Evolutionary conservation across 139 green algal species (phyloP), one percentile per base, ranked within the genome.

Genomic region (Closterium sp.): DNA sequence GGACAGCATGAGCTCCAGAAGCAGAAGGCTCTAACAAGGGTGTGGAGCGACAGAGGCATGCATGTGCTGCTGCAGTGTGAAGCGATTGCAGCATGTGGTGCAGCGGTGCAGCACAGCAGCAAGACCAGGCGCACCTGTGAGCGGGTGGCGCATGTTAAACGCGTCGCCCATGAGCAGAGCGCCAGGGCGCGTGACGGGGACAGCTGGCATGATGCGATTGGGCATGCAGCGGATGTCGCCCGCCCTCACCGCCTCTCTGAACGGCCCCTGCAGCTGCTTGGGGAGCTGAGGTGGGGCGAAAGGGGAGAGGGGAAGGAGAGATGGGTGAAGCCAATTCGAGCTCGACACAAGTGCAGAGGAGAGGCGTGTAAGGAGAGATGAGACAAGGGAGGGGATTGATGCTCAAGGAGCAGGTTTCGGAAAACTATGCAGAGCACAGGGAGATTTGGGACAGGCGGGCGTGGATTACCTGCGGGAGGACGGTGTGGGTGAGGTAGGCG

Each of bases 141-240:
- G 94, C n/a, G 98, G 98, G 93, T 99, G 98, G 5, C 98, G 95
- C 98, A 99, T 99, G 96, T 99, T 99, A 95, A 99, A 99, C 0
- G 98, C 97, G 91, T 99, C 98, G 3, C 98, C 98, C 92, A 99
- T 95, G 87, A 99, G 95, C 89, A 99, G 94, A 0, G 97, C 98
- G 30, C 97, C 96, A 4, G 96, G 94, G 30, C 95, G 94, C 91
- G 55, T 38, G n/a, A 94, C 38, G 21, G 93, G 93, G n/a, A 93
- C 84, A 32, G 93, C 94, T 6, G 94, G 95, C 95, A 98, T 95
- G 90, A 96, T 96, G 94, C 97, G 98, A 95, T 99, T 99, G 94
- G 97, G 96, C 95, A 98, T 97, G 35, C 88, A 95, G 8, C 96
- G 94, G n/a, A 98, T 93, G 8, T 91, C 83, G 19, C 95, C 97